These are phyloP conservation scores for Podila clonocystis DNA, from an alignment of 192 early-diverging fungal species.

Conservation along the genomic window DNA sequence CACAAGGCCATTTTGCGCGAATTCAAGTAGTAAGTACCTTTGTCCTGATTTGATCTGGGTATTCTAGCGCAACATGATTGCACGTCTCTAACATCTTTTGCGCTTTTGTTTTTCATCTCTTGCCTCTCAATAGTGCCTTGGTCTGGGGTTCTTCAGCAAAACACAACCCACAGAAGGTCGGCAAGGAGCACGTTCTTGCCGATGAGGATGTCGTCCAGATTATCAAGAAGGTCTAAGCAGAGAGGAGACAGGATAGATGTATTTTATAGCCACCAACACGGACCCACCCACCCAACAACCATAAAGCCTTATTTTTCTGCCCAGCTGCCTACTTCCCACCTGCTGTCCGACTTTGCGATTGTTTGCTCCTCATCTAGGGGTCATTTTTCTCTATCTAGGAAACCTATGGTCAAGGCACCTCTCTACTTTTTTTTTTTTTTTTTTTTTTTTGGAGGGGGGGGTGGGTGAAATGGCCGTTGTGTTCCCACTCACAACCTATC, in stretches of 20 bases:
- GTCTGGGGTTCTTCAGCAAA: conserved; percentile 98
- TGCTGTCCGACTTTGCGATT: too few relatives aligned
- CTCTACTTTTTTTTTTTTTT: too few relatives aligned
- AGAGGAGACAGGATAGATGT: neutral
- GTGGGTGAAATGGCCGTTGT: too few relatives aligned
- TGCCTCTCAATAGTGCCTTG: conserved; percentile 65
- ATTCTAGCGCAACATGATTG: neutral
- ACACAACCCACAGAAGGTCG: conserved; percentile 98
- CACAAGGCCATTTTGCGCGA: conserved; percentile 93
- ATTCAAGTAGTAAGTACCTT: conserved; percentile 77
- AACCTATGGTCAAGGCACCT: too few relatives aligned
- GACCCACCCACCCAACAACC: too few relatives aligned
- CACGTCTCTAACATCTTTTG: neutral
- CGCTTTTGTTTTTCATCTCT: conserved; percentile 1
- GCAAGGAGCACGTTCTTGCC: conserved; percentile 86
- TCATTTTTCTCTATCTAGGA: too few relatives aligned
- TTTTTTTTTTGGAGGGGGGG: too few relatives aligned
- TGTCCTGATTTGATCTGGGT: neutral
- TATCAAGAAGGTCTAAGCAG: conserved; percentile 65
- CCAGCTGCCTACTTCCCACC: too few relatives aligned
- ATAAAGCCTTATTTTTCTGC: too few relatives aligned
- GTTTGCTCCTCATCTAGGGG: too few relatives aligned
- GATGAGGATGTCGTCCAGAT: conserved; percentile 99
- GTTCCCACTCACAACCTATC: too few relatives aligned
- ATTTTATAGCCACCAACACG: too few relatives aligned